Evolutionary conservation across 768 basidiomycete genomes (phyloP).

Genomic region (Lactarius tabidus): DNA sequence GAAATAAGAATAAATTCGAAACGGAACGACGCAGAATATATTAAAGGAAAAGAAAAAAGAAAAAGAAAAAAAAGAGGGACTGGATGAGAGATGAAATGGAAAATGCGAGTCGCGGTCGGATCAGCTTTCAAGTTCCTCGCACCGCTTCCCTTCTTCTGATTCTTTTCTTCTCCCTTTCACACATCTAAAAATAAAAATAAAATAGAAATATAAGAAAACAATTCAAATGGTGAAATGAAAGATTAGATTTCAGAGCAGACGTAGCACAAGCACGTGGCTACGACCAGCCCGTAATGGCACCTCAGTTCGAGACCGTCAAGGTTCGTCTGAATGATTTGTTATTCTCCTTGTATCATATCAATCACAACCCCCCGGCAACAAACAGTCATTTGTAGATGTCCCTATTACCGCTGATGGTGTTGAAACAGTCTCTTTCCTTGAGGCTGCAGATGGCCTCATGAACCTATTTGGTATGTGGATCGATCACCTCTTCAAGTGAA

Average conservation of each 20-base stretch:
- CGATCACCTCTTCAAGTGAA: slow-evolving; percentile 2
- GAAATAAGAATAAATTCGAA: slow-evolving; percentile 1
- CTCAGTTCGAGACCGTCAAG: slow-evolving; percentile 67
- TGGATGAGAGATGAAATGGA: neutral
- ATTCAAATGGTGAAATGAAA: neutral
- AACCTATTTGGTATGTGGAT: slow-evolving; percentile 58
- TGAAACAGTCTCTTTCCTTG: slow-evolving; percentile 74
- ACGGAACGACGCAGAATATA: neutral
- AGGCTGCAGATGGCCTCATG: slow-evolving; percentile 84
- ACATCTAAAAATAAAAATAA: neutral
- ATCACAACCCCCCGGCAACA: neutral
- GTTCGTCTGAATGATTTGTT: slow-evolving; percentile 34
- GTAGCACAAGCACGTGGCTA: slow-evolving; percentile 16
- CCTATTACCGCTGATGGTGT: slow-evolving; percentile 71
- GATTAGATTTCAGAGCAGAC: neutral
- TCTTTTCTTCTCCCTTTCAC: neutral
- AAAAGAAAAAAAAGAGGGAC: neutral
- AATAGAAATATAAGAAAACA: neutral
- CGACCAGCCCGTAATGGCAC: slow-evolving; percentile 38
- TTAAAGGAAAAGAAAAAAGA: neutral
- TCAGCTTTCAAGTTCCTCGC: slow-evolving; percentile 1
- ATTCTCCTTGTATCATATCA: neutral
- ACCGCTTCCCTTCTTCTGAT: neutral
- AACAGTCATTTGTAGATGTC: slow-evolving; percentile 84
- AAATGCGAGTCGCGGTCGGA: neutral